These are phyloP conservation scores for Articulospora tetracladia DNA, from an alignment of 495 filamentous ascomycete species.

Conservation along the genomic window DNA sequence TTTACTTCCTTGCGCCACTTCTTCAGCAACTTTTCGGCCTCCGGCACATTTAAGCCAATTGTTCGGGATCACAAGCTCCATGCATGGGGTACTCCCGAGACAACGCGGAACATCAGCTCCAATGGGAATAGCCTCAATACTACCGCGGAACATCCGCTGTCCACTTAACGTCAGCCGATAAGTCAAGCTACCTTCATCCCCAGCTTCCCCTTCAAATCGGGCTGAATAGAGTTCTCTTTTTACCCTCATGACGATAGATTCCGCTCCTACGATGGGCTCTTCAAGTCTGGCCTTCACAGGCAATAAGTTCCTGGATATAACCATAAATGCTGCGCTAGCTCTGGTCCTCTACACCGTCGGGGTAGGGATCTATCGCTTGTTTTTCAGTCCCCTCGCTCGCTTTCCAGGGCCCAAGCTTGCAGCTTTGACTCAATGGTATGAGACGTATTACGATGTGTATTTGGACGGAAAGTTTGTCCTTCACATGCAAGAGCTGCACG, in stretches of 20 bases:
- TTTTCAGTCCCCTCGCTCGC: slow-evolving; percentile 38
- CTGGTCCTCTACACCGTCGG: neutral
- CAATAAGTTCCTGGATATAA: neutral
- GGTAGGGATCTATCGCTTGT: slow-evolving; percentile 29
- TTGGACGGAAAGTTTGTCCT: slow-evolving; percentile 19
- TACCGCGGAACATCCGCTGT: neutral
- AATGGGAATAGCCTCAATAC: neutral
- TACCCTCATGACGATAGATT: neutral
- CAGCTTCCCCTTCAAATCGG: neutral
- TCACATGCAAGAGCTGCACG: slow-evolving; percentile 27
- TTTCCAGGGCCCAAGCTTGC: slow-evolving; percentile 48
- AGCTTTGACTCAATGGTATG: slow-evolving; percentile 39
- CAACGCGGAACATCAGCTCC: neutral
- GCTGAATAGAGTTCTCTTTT: neutral
- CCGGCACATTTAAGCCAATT: neutral
- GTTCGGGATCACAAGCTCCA: neutral
- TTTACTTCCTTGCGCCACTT: neutral
- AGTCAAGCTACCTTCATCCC: neutral
- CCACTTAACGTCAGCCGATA: neutral
- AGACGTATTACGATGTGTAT: slow-evolving; percentile 20
- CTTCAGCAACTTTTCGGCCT: neutral
- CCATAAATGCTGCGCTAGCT: neutral
- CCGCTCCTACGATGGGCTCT: neutral
- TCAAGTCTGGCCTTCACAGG: neutral
- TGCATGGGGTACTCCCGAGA: neutral